phyloP scores from a whole-genome alignment of 306 rosid genomes.

The Arachis stenosperma region DNA sequence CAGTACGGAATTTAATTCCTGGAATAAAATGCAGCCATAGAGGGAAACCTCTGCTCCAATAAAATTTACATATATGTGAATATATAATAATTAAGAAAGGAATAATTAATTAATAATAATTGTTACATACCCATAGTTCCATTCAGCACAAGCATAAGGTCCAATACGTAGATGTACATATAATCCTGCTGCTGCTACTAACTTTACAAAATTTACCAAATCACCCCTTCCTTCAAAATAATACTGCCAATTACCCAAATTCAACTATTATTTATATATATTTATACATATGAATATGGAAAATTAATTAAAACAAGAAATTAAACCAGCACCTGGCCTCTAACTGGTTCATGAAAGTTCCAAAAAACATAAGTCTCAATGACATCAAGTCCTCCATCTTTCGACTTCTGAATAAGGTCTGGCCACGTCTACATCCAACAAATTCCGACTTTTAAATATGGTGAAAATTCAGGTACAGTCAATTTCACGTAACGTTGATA shows the following conservation, averaged over 20 bases:
- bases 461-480: no score
- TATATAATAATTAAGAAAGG: no score
- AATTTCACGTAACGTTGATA: no score
- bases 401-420: slow-evolving; percentile 83
- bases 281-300: no score
- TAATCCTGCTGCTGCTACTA: slow-evolving; percentile 79
- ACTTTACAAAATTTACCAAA: slow-evolving; percentile 76
- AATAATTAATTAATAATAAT: no score
- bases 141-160: slow-evolving; percentile 95
- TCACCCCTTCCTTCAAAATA: slow-evolving; percentile 79
- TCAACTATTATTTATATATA: no score
- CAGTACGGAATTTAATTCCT: slow-evolving; percentile 82
- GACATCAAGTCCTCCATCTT: slow-evolving; percentile 93
- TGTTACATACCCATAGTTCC: slow-evolving; percentile 86
- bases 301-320: no score
- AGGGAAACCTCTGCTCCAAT: slow-evolving; percentile 77
- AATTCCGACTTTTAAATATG: background rate
- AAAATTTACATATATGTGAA: no score
- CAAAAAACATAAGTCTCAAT: slow-evolving; percentile 95
- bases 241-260: slow-evolving; percentile 45
- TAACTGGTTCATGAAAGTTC: slow-evolving; percentile 81
- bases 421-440: slow-evolving; percentile 86
- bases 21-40: slow-evolving; percentile 91
- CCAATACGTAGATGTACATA: slow-evolving; percentile 91
- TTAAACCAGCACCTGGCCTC: slow-evolving; percentile 61